A percentile compares a stretch with the other conserved stretches of the same genome.
phyloP scores from a whole-genome alignment of 352 stramenopile genomes.

The Saprolegnia diclina region DNA sequence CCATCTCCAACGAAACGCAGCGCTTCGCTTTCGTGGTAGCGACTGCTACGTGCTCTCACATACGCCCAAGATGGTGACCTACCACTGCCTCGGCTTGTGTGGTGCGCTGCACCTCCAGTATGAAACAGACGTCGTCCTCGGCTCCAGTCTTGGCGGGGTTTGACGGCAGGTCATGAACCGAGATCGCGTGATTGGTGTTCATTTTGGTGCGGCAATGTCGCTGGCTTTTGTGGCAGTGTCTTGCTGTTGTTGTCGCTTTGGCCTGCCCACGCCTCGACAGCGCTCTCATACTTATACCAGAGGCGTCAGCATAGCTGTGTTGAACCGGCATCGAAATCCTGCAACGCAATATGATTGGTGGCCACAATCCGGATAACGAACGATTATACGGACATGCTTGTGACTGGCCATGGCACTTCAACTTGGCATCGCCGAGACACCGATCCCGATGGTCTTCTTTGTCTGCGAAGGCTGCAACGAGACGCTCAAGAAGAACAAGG shows the following conservation, averaged over 20 bases:
- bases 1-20: neutral
- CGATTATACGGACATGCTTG: neutral
- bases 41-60: slow-evolving; percentile 9
- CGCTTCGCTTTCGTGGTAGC: neutral
- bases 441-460: slow-evolving; percentile 81
- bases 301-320: too few species aligned
- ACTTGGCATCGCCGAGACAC: neutral
- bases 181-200: too few species aligned
- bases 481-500: slow-evolving; percentile 93
- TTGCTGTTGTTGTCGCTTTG: neutral
- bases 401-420: neutral
- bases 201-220: too few species aligned
- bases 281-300: neutral
- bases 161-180: too few species aligned
- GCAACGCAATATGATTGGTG: too few species aligned
- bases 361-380: neutral
- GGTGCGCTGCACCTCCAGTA: neutral
- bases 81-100: neutral
- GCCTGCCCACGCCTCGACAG: neutral
- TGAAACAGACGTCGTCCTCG: too few species aligned
- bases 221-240: too few species aligned
- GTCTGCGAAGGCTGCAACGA: slow-evolving; percentile 86
- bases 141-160: too few species aligned
- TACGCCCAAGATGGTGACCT: neutral
- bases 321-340: too few species aligned